These are phyloP conservation scores for Fragaria nilgerrensis DNA, from an alignment of 306 rosid species.

Conservation along the genomic window DNA sequence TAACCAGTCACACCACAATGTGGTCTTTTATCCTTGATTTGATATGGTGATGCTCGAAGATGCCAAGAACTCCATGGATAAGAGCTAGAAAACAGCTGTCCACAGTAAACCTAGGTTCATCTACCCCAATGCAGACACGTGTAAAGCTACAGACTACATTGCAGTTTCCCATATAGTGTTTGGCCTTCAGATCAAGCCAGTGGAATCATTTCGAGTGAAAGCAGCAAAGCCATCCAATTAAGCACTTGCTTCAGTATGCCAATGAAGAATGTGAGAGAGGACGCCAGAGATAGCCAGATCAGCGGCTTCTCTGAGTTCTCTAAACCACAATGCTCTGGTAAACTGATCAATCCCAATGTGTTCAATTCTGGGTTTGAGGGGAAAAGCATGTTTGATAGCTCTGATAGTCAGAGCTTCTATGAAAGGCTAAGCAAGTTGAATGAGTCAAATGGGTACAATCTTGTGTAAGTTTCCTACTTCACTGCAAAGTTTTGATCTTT, in stretches of 20 bases:
- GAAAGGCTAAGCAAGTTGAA: slow-evolving; percentile 25
- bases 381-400: slow-evolving; percentile 12
- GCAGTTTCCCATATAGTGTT: slow-evolving; percentile 1
- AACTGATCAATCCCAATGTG: slow-evolving; percentile 3
- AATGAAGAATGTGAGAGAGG: slow-evolving; percentile 3
- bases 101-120: not conserved
- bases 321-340: not conserved
- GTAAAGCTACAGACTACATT: not conserved
- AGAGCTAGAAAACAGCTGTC: not conserved
- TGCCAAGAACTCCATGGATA: not conserved
- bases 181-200: not conserved
- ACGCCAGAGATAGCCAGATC: not conserved
- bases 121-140: not conserved
- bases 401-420: slow-evolving; percentile 27
- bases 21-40: not conserved
- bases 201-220: not conserved
- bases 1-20: not conserved
- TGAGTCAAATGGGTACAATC: slow-evolving; percentile 29
- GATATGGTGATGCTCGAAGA: not conserved
- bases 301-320: slow-evolving; percentile 6
- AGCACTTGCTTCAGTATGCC: not conserved
- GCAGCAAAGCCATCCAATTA: not conserved
- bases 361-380: slow-evolving; percentile 22
- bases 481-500: not conserved
- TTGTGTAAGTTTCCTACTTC: slow-evolving; percentile 24